Percentiles rank a stretch among this genome's conserved stretches.
Conservation (phyloP, 2,329 filamentous ascomycete genomes). For the Immersiporthe knoxdaviesiana region DNA sequence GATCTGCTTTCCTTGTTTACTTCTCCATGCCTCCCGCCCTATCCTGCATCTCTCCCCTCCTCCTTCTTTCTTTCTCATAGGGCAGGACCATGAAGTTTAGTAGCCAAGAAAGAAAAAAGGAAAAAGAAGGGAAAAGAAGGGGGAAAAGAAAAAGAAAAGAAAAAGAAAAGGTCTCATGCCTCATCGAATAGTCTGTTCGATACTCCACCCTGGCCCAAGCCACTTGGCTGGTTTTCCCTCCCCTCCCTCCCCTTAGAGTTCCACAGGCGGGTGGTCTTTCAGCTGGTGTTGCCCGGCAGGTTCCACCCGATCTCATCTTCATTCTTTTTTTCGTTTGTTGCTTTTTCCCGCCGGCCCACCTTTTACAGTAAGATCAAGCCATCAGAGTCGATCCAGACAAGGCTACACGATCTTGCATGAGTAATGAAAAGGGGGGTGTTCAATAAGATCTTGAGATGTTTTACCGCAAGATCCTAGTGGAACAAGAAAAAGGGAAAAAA, state of each 20-base stretch:
- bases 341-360: conserved; percentile 21
- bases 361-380: conserved; percentile 5
- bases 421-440: conserved; percentile 3
- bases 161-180: conserved; percentile 17
- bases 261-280: conserved; percentile 23
- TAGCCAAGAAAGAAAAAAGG: not conserved
- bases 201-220: conserved; percentile 25
- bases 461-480: not conserved
- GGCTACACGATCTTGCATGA: conserved; percentile 18
- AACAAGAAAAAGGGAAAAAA: not conserved
- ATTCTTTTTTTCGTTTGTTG: conserved; percentile 3
- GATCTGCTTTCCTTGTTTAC: conserved; percentile 11
- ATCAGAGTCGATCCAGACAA: conserved; percentile 9
- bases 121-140: too few species aligned
- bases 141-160: not conserved
- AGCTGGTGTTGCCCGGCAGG: conserved; percentile 23
- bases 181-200: conserved; percentile 27
- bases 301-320: conserved; percentile 12
- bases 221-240: conserved; percentile 20
- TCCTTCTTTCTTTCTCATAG: conserved; percentile 1
- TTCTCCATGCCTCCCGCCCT: not conserved
- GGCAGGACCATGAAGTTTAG: conserved; percentile 5
- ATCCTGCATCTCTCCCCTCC: not conserved
- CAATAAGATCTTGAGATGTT: not conserved
- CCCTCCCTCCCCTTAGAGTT: conserved; percentile 13